Evolutionary conservation across 2,329 filamentous ascomycete species (phyloP), one percentile per base, ranked within the genome.

Genomic region (Cercospora sp.): DNA sequence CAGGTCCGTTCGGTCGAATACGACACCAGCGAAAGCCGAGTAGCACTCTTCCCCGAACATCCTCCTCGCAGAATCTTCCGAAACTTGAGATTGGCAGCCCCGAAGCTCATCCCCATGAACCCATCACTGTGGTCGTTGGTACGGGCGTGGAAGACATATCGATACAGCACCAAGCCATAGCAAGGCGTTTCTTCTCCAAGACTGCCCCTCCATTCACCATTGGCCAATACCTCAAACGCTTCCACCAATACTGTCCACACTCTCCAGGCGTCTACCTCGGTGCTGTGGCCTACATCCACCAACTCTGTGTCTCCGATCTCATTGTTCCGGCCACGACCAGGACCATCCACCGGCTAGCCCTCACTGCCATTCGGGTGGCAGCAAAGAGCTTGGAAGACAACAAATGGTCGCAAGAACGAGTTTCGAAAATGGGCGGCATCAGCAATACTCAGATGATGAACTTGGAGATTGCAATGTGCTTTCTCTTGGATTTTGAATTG

Each of bases 321-420:
- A 87, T 90, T 26, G 90, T 98, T 23, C 89, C 90, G 0, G 90
- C 97, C 7, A 97, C 93, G 2, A 86, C 87, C 66, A 87, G 92
- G 66, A 98, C 97, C 70, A 90, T 92, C 69, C 94, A 99, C 79
- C 89, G 95, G 2, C 83, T 98, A 7, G 85, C 97, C 33, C 86
- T 99, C 16, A 94, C 93, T 0, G 92, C 91, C 6, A 84, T 97
- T 63, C 85, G 94, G 40, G 91, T 97, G 3, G 93, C 94, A 13
- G 95, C 94, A 87, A 99, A 98, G 81, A 92, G 93, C 0, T 82
- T 97, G n/a, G 94, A 99, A 79, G 94, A 98, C 78, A 85, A 94
- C 64, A 91, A 90, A 73, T 97, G 96, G 81, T 88, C 92, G 8
- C 94, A 97, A 80, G 86, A 86, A 68, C 90, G 93, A 65, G 89